Percentiles rank a stretch among this genome's conserved stretches.
phyloP scores from a whole-genome alignment of 768 basidiomycete species.

The Serendipita sp. region DNA sequence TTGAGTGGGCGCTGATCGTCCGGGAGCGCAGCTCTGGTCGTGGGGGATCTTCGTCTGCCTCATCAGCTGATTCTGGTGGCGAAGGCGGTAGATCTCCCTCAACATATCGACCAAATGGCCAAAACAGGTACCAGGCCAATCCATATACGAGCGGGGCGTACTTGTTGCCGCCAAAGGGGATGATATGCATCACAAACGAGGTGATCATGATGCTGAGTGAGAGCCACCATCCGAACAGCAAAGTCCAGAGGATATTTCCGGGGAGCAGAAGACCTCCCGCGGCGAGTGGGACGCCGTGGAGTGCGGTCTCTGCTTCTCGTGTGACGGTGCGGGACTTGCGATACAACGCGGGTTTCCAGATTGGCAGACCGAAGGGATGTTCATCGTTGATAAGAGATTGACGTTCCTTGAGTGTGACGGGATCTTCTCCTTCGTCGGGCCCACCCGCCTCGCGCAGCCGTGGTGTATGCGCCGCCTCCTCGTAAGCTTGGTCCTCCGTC shows the following conservation, averaged over 20 bases:
- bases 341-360: conserved; percentile 99
- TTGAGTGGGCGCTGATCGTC: conserved; percentile 20
- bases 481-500: conserved; percentile 5
- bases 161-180: conserved; percentile 67
- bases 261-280: conserved; percentile 75
- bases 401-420: conserved; percentile 82
- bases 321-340: conserved; percentile 95
- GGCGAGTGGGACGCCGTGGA: conserved; percentile 80
- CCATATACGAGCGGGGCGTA: conserved; percentile 83
- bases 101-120: conserved; percentile 99
- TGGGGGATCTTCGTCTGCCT: conserved; percentile 24
- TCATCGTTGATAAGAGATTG: conserved; percentile 98
- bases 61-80: conserved; percentile 20
- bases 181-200: conserved; percentile 48
- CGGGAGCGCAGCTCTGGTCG: conserved; percentile 18
- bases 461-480: conserved; percentile 11
- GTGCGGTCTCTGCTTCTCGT: conserved; percentile 84
- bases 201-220: conserved; percentile 51
- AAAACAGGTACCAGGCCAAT: conserved; percentile 87
- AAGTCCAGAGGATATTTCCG: conserved; percentile 85
- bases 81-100: conserved; percentile 49
- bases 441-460: neutral
- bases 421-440: conserved; percentile 49
- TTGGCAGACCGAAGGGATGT: conserved; percentile 96
- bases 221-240: conserved; percentile 91